Evolutionary conservation across 164 flowering plant species (phyloP).

Genomic region (Umbellularia californica): DNA sequence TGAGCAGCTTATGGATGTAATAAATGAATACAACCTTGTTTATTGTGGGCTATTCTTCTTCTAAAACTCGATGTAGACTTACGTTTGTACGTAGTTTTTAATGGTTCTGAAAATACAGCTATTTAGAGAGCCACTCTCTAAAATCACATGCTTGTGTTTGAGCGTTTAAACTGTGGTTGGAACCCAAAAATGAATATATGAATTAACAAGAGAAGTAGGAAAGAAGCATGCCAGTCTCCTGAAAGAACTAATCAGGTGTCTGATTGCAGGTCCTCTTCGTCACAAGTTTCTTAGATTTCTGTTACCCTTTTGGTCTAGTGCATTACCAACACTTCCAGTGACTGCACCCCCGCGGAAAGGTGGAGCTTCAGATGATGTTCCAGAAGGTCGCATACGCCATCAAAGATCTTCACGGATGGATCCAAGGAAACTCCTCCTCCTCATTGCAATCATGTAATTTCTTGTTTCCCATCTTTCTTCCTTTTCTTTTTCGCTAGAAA

Average conservation of each 20-base stretch:
- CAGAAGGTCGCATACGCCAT: conserved; percentile 71
- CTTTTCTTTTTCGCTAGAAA: not conserved
- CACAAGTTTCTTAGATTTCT: conserved; percentile 78
- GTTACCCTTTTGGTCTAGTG: conserved; percentile 95
- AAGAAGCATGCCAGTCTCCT: no score
- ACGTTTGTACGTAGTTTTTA: no score
- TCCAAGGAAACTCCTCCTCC: conserved; percentile 85
- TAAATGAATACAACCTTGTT: no score
- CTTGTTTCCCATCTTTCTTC: not conserved
- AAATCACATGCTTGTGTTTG: not conserved
- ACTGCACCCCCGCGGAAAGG: conserved; percentile 93
- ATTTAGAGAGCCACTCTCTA: not conserved
- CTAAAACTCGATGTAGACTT: no score
- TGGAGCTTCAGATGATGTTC: conserved; percentile 49
- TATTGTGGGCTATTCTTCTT: no score
- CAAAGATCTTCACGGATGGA: conserved; percentile 86
- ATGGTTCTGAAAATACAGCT: no score
- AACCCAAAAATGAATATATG: no score
- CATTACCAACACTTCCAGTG: conserved; percentile 91
- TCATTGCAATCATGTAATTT: conserved; percentile 85
- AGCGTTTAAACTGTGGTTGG: not conserved
- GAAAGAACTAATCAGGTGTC: not conserved
- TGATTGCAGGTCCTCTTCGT: conserved; percentile 68
- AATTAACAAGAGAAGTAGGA: no score
- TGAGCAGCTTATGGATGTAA: no score